Conservation (phyloP, 1,139 yeast genomes). For the Debaryomyces robertsiae region DNA sequence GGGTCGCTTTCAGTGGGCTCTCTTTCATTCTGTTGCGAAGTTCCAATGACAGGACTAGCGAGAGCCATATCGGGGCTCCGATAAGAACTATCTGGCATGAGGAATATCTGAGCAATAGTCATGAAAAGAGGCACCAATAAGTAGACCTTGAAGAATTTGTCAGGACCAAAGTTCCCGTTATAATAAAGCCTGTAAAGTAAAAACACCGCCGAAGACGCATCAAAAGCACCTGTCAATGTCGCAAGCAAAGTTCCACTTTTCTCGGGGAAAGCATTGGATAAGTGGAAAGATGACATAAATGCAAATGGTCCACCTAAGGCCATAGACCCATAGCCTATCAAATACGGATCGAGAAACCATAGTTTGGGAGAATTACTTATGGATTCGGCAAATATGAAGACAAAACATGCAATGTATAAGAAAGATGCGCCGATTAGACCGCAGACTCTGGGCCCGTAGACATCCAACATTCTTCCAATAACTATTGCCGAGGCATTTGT, state of each 20-base stretch:
- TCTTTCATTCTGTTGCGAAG: conserved; percentile 23
- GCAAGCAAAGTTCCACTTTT: conserved; percentile 47
- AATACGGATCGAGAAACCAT: conserved; percentile 39
- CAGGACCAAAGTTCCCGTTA: conserved; percentile 34
- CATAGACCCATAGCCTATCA: conserved; percentile 42
- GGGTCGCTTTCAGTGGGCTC: conserved; percentile 25
- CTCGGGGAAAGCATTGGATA: conserved; percentile 47
- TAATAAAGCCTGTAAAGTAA: conserved; percentile 39
- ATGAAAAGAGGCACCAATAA: conserved; percentile 45
- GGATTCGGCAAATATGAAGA: conserved; percentile 37
- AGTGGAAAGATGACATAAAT: conserved; percentile 47
- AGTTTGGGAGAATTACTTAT: conserved; percentile 17
- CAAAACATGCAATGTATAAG: conserved; percentile 38
- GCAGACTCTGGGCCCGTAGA: conserved; percentile 46
- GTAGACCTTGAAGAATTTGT: conserved; percentile 37
- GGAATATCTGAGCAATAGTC: conserved; percentile 38
- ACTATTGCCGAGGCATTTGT: conserved; percentile 47
- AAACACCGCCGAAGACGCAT: conserved; percentile 50
- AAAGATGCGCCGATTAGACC: conserved; percentile 45
- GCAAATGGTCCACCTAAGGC: conserved; percentile 53
- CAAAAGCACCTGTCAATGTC: conserved; percentile 49
- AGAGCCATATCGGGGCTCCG: conserved; percentile 35
- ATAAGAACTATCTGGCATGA: conserved; percentile 47
- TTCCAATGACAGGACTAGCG: conserved; percentile 16
- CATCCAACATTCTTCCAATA: conserved; percentile 44